Base-by-base conservation (phyloP, 2,329 filamentous ascomycete species). In the Colletotrichum destructivum region DNA sequence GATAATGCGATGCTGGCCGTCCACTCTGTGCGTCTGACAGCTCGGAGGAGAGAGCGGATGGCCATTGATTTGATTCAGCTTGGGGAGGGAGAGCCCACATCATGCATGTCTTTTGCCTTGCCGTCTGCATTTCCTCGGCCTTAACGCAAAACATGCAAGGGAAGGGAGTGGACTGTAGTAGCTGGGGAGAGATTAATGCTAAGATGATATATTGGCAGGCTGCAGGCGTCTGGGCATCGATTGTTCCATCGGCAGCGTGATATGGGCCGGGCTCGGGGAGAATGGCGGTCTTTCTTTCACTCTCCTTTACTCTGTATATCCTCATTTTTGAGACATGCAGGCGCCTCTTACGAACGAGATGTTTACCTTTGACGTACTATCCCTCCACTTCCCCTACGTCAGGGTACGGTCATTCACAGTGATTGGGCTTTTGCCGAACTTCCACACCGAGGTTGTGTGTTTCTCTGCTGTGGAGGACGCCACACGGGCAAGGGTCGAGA, bases 381-480 rank as follows among this genome's bases (percentile, higher is more conserved):
- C 11, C 16, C 46, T 21, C 55, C 44, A 2, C 12, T 3, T 26
- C 38, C 13, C 16, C 21, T 2, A 15, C 1, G 35, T 9, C 8
- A 13, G 26, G 15, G 38, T 5, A 11, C 26, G 38, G 44, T 8
- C 38, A 42, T 26, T 42, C 55, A 7, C 38, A 21, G 55, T 49
- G 52, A 47, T 42, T 51, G 40, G n/a, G 18, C 16, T 31, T 38
- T 21, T 38, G 56, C 31, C 52, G 46, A 35, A 23, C 31, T n/a
- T 26, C 6, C 23, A 15, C 60, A 72, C 54, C 66, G 55, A 61
- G 51, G 40, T 59, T n/a, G 52, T 57, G 62, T 54, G 51, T 69
- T 71, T 69, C 57, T 31, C 69, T 71, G 44, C 26, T 7, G 63
- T 69, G 57, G 38, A 60, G 57, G 42, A 62, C 68, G 68, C 68